Evolutionary conservation across 495 filamentous ascomycete species (phyloP).

Genomic region (Penicillium riverlandense): DNA sequence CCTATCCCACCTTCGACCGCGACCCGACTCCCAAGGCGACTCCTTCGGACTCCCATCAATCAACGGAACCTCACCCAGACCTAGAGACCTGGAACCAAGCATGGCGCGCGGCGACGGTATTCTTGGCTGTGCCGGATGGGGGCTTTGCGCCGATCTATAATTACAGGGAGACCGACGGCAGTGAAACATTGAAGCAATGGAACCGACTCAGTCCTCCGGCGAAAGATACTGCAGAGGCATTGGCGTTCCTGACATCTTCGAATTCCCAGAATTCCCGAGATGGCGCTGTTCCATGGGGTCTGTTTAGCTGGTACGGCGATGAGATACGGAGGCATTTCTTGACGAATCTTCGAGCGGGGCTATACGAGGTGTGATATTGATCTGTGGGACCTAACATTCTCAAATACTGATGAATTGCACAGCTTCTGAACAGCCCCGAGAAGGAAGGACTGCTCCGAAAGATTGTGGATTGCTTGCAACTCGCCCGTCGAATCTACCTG

Average conservation of each 20-base stretch:
- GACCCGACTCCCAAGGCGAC: conserved; percentile 8
- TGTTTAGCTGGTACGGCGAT: conserved; percentile 47
- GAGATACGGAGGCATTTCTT: conserved; percentile 47
- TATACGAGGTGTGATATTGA: conserved; percentile 29
- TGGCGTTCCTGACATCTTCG: conserved; percentile 33
- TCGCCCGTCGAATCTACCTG: conserved; percentile 40
- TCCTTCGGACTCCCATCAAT: not conserved
- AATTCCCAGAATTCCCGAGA: conserved; percentile 1
- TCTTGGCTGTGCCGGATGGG: conserved; percentile 47
- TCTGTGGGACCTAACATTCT: not conserved
- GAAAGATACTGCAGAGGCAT: conserved; percentile 25
- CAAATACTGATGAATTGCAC: not conserved
- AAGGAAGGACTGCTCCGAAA: conserved; percentile 25
- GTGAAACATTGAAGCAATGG: conserved; percentile 20
- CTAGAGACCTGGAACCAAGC: conserved; percentile 59
- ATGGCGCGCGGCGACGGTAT: conserved; percentile 60
- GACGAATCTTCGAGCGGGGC: conserved; percentile 27
- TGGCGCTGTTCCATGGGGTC: conserved; percentile 8
- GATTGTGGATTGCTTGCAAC: conserved; percentile 34
- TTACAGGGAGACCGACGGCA: conserved; percentile 18
- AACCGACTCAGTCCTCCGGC: conserved; percentile 25
- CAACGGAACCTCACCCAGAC: conserved; percentile 23
- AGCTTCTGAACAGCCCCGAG: conserved; percentile 23
- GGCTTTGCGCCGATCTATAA: conserved; percentile 20
- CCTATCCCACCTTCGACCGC: conserved; percentile 2